These are phyloP conservation scores for Zoysia japonica DNA, from an alignment of 176 grass and related monocot genomes.

Conservation along the genomic window DNA sequence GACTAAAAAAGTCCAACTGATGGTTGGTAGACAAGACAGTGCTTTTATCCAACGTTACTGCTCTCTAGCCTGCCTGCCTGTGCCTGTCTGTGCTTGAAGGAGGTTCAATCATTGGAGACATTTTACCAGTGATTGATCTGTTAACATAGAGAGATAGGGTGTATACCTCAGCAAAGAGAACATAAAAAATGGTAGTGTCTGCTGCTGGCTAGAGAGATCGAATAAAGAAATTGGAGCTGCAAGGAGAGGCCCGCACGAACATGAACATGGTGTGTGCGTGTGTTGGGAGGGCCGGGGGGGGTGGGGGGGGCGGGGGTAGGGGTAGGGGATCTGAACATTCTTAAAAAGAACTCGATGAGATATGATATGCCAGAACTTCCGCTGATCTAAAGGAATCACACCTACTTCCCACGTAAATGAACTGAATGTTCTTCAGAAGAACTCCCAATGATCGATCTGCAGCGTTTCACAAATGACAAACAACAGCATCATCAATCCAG, in stretches of 20 bases:
- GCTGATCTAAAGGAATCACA: background rate
- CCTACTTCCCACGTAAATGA: constrained; percentile 33
- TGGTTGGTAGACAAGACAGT: constrained; percentile 45
- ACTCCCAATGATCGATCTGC: background rate
- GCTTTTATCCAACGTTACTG: constrained; percentile 48
- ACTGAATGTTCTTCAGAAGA: constrained; percentile 10
- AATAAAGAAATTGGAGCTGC: constrained; percentile 46
- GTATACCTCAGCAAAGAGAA: constrained; percentile 36
- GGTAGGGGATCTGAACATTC: constrained; percentile 51
- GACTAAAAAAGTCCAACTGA: constrained; percentile 47
- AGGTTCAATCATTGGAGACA: constrained; percentile 51
- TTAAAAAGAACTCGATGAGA: constrained; percentile 28
- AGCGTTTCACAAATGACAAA: constrained; percentile 35
- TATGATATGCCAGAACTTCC: constrained; percentile 14
- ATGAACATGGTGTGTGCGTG: background rate
- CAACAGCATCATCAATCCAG: background rate
- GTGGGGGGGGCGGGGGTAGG: no score
- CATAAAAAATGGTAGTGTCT: background rate
- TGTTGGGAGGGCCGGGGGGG: no score
- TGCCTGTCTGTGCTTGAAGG: background rate
- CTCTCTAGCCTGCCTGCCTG: constrained; percentile 30
- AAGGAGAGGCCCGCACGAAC: constrained; percentile 55
- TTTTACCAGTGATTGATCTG: constrained; percentile 46
- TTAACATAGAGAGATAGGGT: constrained; percentile 38
- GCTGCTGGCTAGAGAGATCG: constrained; percentile 21